Evolutionary conservation across 2,329 filamentous ascomycete genomes (phyloP), one percentile per base, ranked within the genome.

Genomic region (Arthrobotrys entomopaga): DNA sequence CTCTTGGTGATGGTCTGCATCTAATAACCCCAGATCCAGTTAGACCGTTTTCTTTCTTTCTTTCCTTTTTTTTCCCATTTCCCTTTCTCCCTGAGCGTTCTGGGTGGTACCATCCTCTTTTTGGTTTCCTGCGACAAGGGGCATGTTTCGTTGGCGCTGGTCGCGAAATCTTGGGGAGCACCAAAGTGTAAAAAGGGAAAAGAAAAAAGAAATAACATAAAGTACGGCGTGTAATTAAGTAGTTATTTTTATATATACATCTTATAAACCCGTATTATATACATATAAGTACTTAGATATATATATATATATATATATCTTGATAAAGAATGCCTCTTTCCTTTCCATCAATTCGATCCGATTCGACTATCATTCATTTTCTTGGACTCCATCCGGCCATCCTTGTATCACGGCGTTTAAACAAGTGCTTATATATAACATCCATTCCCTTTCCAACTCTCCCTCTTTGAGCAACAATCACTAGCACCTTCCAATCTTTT

Each of bases 91-190:
- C 40, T 22, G 34, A 42, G 22, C 26, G 38, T 16, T 29, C 22
- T 46, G 11, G 42, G 42, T 50, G 38, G 58, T 43, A 54, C 50
- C 57, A 56, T 46, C 48, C 50, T 46, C 46, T 53, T 69, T 54
- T 46, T 49, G 50, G 65, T 53, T 11, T 60, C 60, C 61, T 73
- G 61, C 58, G 58, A 73, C 69, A 73, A 46, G 69, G 69, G 69
- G 69, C 54, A 46, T 42, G 69, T 73, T 73, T 73, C 69, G 69
- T 73, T 73, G 69, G 69, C 69, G 69, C 69, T 73, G 61, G 46
- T 58, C 52, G 67, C 69, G 56, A 65, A 60, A 65, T 67, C 54
- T 60, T 50, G 54, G 50, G 48, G 38, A 50, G 22, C 29, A 34
- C 29, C 7, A 34, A 34, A 26, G 10, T 7, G 29, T 34, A 34